Percentiles rank a stretch among this genome's conserved stretches.
Conservation (phyloP, 2,329 filamentous ascomycete genomes). For the Alternaria incomplexa region DNA sequence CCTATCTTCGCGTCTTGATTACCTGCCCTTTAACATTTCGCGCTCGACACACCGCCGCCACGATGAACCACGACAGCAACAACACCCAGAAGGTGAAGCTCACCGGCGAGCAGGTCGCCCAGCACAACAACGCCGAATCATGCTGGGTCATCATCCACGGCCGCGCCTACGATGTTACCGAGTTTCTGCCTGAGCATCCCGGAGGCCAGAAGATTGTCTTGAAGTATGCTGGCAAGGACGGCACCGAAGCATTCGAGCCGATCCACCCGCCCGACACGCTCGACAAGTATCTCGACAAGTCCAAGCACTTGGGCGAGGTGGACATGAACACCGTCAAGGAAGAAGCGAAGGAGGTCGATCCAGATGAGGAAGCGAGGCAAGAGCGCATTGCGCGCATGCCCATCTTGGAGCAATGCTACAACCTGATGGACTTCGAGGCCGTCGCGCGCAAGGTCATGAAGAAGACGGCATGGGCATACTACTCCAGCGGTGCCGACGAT, state of each 20-base stretch:
- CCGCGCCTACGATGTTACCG: slow-evolving; percentile 70
- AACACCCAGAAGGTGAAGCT: slow-evolving; percentile 52
- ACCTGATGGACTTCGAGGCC: slow-evolving; percentile 81
- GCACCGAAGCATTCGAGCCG: slow-evolving; percentile 58
- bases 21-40: not conserved
- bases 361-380: slow-evolving; percentile 75
- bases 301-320: slow-evolving; percentile 49
- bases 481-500: slow-evolving; percentile 90
- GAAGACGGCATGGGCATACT: slow-evolving; percentile 96
- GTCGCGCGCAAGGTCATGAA: slow-evolving; percentile 93
- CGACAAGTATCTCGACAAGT: slow-evolving; percentile 52
- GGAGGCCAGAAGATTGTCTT: slow-evolving; percentile 86
- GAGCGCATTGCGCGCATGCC: slow-evolving; percentile 62
- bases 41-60: slow-evolving; percentile 21
- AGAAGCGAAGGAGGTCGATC: slow-evolving; percentile 50
- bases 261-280: slow-evolving; percentile 59
- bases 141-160: slow-evolving; percentile 73
- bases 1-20: slow-evolving; percentile 6
- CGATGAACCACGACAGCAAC: slow-evolving; percentile 54
- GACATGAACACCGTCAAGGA: slow-evolving; percentile 46
- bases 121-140: slow-evolving; percentile 84
- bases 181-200: slow-evolving; percentile 69
- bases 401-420: slow-evolving; percentile 55
- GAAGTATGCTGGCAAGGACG: slow-evolving; percentile 68
- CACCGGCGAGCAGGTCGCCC: slow-evolving; percentile 58